phyloP scores from a whole-genome alignment of 768 basidiomycete species.

The Psilocybe sp. region DNA sequence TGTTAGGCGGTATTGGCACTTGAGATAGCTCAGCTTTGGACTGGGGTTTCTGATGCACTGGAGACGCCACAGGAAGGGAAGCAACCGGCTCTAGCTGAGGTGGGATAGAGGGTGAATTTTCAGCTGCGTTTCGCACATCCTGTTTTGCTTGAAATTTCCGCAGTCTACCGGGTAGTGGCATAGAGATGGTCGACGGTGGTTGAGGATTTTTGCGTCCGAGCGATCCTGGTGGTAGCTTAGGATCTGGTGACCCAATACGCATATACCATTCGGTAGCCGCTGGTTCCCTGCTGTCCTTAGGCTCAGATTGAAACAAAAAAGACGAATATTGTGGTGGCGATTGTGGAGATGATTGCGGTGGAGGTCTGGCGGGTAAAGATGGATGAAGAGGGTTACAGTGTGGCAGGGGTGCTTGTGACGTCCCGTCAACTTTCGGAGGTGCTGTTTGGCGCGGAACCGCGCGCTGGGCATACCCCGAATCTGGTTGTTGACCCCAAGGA shows the following conservation, averaged over 20 bases:
- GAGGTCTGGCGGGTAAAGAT: background rate
- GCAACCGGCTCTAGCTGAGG: no score
- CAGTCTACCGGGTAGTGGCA: background rate
- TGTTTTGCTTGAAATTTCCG: background rate
- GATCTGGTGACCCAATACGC: slow-evolving; percentile 16
- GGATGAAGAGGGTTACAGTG: background rate
- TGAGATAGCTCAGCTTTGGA: no score
- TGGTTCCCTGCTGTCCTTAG: background rate
- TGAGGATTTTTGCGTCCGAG: slow-evolving; percentile 14
- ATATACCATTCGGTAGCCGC: slow-evolving; percentile 3
- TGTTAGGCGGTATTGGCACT: no score
- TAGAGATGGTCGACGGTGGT: slow-evolving; percentile 3
- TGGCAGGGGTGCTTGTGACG: background rate
- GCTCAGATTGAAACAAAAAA: background rate
- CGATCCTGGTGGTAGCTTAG: slow-evolving; percentile 13
- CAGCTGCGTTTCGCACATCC: background rate
- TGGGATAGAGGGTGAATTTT: no score
- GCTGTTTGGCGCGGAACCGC: no score
- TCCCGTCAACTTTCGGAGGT: no score
- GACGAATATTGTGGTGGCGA: slow-evolving; percentile 1
- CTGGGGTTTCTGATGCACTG: no score
- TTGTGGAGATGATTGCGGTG: background rate
- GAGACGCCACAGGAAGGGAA: no score
- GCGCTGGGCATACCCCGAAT: no score
- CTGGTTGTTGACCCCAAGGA: no score